Evolutionary conservation across 495 filamentous ascomycete genomes (phyloP).

Genomic region (Lasiosphaeria miniovina): DNA sequence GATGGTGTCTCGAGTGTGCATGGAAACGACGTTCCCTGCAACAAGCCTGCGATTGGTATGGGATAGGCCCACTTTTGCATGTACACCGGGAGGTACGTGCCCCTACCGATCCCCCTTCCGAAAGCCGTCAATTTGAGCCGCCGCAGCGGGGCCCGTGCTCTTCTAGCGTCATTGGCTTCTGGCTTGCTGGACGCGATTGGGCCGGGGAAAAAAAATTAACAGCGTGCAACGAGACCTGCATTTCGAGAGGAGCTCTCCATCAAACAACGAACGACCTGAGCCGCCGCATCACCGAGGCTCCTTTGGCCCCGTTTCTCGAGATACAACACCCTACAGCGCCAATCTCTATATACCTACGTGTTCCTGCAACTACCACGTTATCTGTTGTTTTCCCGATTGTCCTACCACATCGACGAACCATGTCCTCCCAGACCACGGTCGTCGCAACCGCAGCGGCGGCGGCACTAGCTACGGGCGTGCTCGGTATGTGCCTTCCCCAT

Average conservation of each 20-base stretch:
- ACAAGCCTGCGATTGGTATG: too few species aligned
- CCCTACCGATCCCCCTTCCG: too few species aligned
- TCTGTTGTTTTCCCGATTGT: neutral
- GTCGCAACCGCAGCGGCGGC: slow-evolving; percentile 71
- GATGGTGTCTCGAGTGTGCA: too few species aligned
- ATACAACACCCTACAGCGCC: neutral
- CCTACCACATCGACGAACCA: slow-evolving; percentile 21
- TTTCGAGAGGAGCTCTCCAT: too few species aligned
- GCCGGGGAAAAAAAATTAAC: too few species aligned
- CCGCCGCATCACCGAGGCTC: neutral
- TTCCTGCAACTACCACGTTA: neutral
- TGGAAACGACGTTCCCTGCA: too few species aligned
- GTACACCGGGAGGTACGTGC: too few species aligned
- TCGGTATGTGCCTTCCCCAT: slow-evolving; percentile 59
- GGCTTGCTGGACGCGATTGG: too few species aligned
- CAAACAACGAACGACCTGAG: neutral
- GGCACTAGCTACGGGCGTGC: slow-evolving; percentile 67
- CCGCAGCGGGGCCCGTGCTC: slow-evolving; percentile 9
- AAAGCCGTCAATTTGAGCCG: too few species aligned
- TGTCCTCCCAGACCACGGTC: slow-evolving; percentile 59
- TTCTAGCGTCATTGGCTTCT: slow-evolving; percentile 13
- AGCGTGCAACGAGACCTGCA: too few species aligned
- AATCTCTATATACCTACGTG: too few species aligned
- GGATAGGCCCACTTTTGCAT: too few species aligned
- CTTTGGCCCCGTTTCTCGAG: neutral